Base-by-base conservation (phyloP, 306 rosid genomes). In the Leucaena leucocephala region DNA sequence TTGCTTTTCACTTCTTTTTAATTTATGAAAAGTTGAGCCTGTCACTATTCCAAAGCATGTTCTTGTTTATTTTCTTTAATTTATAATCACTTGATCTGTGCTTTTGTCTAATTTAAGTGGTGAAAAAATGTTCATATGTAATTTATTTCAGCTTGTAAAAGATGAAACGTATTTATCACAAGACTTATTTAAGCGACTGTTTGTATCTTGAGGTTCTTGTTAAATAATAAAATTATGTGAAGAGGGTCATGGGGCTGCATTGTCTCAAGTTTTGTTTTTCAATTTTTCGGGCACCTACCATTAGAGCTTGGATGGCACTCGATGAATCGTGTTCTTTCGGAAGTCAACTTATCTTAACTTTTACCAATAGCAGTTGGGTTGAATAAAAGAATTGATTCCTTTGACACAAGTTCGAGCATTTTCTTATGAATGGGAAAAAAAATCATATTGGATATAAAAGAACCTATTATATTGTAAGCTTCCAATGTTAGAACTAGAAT, bases 51-150 rank as follows among this genome's bases (percentile, higher is more conserved):
- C 46, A 22, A 81, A 88, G 71, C 63, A 70, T 54, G 59, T 17
- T 85, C 68, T 82, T 75, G 84, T 74, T 74, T 87, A 67, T 82
- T 77, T 81, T 78, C 85, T 82, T 80, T 83, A 76, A 85, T 74
- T 81, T 84, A 82, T 81, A 79, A 86, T 85, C 85, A 70, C 91
- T 80, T 78, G 85, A 50, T 88, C 82, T 68, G 89, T 87, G 87
- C 86, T 85, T 84, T 81, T 88, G 83, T 82, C 80, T 87, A 84
- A 88, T 78, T 80, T 83, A 80, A 74, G 84, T 75, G 50, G 90
- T 86, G 82, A 81, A 86, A 81, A 86, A 84, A 86, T 84, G 84
- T 78, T 78, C 82, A 74, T 85, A 80, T 91, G 90, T 90, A 87
- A 93, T 82, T 88, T 90, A 86, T 88, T 49, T 81, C 59, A 67